Base-by-base conservation (phyloP, 2,329 filamentous ascomycete genomes). In the Cordyceps pruinosa region DNA sequence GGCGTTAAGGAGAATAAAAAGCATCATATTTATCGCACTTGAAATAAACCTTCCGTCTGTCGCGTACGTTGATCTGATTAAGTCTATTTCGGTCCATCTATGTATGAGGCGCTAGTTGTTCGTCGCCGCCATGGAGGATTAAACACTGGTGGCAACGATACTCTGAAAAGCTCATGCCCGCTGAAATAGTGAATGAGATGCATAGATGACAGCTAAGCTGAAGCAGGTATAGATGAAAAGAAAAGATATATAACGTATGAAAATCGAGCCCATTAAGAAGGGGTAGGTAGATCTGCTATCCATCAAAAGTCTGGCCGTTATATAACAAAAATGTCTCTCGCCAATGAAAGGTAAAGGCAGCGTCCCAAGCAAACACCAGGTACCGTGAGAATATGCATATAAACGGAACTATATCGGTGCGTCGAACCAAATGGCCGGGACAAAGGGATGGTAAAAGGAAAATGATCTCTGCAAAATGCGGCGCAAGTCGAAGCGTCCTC, bases 1-100 rank as follows among this genome's bases (percentile, higher is more conserved):
- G 50, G 50, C 41, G 39, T 53, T 44, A 4, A n/a, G n/a, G n/a
- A n/a, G n/a, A n/a, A 35, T 53, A 17, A 37, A 53, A 53, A 35
- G 42, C 39, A 53, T 34, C 15, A n/a, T 25, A 13, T 45, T 45
- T 17, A 32, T 8, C 26, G 15, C 15, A 15, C 39, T 15, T 4
- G 5, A n/a, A 26, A 26, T 35, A 10, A 32, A 35, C 15, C 21
- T 52, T 21, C 21, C 37, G 35, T 37, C 26, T 42, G 13, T 28
- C 19, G 19, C 26, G 9, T 28, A 35, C 26, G 25, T 28, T 25
- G 5, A 19, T 53, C 21, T 17, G 44, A 26, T 15, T 35, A 15
- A 3, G 19, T 45, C 15, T 45, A n/a, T 53, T 35, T 32, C 35
- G 12, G 12, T 4, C 48, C 9, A 41, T 17, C n/a, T 21, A 21